A percentile compares a stretch with the other conserved stretches of the same genome.
phyloP scores from a whole-genome alignment of 345 rosid species.

The Chamaenerion angustifolium region DNA sequence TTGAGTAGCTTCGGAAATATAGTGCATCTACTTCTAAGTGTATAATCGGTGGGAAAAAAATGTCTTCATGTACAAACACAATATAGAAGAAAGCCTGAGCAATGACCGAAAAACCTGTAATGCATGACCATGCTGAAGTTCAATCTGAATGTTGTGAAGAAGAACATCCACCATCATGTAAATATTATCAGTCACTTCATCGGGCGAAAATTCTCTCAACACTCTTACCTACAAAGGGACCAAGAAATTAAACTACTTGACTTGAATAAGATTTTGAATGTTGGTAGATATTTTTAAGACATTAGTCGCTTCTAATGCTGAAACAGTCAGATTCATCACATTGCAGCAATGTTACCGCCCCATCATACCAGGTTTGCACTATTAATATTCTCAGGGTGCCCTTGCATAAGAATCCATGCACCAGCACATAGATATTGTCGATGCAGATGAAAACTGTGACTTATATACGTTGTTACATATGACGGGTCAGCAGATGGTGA shows the following conservation, averaged over 20 bases:
- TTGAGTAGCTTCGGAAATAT: neutral
- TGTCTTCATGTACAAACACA: neutral
- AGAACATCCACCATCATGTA: constrained; percentile 93
- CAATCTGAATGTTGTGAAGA: constrained; percentile 68
- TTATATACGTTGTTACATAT: constrained; percentile 66
- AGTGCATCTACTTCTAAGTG: too few species aligned
- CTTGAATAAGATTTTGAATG: neutral
- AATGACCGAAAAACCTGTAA: constrained; percentile 37
- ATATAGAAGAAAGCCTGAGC: constrained; percentile 3
- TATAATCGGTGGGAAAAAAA: too few species aligned
- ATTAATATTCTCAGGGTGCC: constrained; percentile 82
- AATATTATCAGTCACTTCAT: constrained; percentile 89
- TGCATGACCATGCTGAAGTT: constrained; percentile 64
- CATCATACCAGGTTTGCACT: constrained; percentile 61
- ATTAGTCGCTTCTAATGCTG: neutral
- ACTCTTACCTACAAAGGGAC: constrained; percentile 44
- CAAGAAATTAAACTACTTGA: neutral
- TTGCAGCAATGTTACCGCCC: neutral
- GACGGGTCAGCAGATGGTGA: constrained; percentile 70
- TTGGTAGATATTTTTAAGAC: neutral
- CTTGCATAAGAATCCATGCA: constrained; percentile 91
- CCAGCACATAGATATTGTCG: constrained; percentile 91
- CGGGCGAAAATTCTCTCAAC: constrained; percentile 84
- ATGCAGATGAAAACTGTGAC: constrained; percentile 68
- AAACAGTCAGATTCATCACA: constrained; percentile 5